Evolutionary conservation across 2,329 filamentous ascomycete species (phyloP).

Genomic region (Epichloe bromicola): DNA sequence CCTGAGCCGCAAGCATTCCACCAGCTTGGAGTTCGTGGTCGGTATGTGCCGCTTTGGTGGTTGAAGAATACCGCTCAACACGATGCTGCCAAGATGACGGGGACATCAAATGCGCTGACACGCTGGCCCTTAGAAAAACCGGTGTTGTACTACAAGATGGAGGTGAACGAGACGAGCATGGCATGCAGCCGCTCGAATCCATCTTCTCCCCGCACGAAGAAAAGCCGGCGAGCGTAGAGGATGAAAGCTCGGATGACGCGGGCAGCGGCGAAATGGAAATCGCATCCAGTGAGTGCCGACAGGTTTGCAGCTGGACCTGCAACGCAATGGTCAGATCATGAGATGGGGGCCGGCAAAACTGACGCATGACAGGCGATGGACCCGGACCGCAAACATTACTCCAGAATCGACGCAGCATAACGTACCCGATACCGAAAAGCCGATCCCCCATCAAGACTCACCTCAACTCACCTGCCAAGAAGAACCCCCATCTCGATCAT

Average conservation of each 20-base stretch:
- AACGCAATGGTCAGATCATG: neutral
- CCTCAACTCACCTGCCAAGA: constrained; percentile 46
- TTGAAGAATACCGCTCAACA: neutral
- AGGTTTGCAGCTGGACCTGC: neutral
- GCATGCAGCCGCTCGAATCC: constrained; percentile 75
- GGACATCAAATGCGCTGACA: neutral
- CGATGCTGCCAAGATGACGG: too few species aligned
- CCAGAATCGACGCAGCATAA: constrained; percentile 36
- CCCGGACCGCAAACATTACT: constrained; percentile 41
- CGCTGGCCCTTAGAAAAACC: constrained; percentile 55
- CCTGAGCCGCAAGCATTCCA: constrained; percentile 17
- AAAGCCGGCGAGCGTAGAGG: constrained; percentile 14
- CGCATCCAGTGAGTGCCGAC: constrained; percentile 28
- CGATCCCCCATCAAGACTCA: constrained; percentile 52
- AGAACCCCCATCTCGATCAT: constrained; percentile 43
- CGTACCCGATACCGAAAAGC: constrained; percentile 32
- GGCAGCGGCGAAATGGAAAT: constrained; percentile 41
- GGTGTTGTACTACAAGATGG: constrained; percentile 69
- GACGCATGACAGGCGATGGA: constrained; percentile 29
- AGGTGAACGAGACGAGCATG: constrained; percentile 76
- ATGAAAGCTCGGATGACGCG: constrained; percentile 13
- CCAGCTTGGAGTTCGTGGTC: constrained; percentile 23
- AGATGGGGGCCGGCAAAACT: neutral
- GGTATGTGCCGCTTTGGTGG: constrained; percentile 16
- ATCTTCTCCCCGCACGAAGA: constrained; percentile 82